Evolutionary conservation across 352 stramenopile genomes (phyloP), one percentile per base, ranked within the genome.

Genomic region (Phytopythium vexans): DNA sequence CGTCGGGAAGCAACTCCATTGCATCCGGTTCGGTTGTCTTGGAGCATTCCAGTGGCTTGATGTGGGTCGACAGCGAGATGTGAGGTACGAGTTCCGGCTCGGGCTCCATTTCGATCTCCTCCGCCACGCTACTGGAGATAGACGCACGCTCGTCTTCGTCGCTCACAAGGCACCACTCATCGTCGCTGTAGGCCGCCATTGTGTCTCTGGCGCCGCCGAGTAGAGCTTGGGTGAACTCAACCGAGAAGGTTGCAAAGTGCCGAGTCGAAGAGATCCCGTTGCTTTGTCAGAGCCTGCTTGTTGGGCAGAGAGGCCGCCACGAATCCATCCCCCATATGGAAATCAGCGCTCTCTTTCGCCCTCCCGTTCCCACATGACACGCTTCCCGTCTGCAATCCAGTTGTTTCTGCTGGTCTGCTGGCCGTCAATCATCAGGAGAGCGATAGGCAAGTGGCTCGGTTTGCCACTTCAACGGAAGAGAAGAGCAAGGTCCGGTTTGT

Each of bases 151-250:
- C 69, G 52, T 73, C 70, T 21, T 75, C 61, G 40, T 71, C 60
- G 49, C 74, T 79, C 41, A 88, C 45, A 53, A 77, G 48, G 32
- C 75, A 83, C 77, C 77, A 89, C 31, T 84, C 78, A 46, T 89
- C 75, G 41, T 77, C 64, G 40, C 61, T 70, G 56, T 16, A 16
- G 36, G 36, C 12, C 21, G 37, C 10, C 4, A 21, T 21, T 5
- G 21, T 5, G 10, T 42, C 12, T 35, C 8, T 37, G 44, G 43
- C 3, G 34, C 1, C 10, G 15, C 4, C 47, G 36, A 27, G 35
- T 33, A 14, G 14, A 10, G 41, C 21, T 47, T 27, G 21, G 21
- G 21, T 27, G 21, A 27, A 27, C 21, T 27, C 21, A 2, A 2
- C 21, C 1, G 21, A 27, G 21, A 27, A 27, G 21, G 21, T 27